Conservation (phyloP, 1,284 basidiomycete species). For the Ganoderma sinense region DNA sequence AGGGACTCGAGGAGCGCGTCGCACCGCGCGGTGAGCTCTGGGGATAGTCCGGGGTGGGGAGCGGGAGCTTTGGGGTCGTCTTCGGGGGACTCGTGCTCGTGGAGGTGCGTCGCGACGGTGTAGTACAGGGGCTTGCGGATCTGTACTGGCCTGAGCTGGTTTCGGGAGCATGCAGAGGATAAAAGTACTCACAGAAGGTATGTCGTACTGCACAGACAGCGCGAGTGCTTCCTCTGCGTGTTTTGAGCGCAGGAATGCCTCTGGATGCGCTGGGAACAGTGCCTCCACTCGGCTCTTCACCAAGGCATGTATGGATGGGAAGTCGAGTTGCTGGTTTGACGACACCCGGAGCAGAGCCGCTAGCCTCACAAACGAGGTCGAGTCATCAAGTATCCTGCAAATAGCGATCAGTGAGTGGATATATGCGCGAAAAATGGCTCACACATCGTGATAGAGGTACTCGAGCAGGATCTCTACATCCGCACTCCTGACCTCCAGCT, state of each 20-base stretch:
- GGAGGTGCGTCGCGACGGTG: constrained; percentile 60
- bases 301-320: constrained; percentile 56
- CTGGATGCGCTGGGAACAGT: constrained; percentile 49
- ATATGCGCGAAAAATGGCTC: constrained; percentile 40
- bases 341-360: constrained; percentile 62
- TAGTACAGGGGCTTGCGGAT: constrained; percentile 69
- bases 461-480: constrained; percentile 65
- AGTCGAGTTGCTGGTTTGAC: constrained; percentile 59
- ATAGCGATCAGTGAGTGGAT: neutral
- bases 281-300: constrained; percentile 50
- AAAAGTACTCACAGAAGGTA: constrained; percentile 50
- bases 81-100: constrained; percentile 45
- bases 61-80: neutral
- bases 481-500: constrained; percentile 43
- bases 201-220: constrained; percentile 53
- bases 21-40: constrained; percentile 36
- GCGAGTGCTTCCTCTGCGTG: constrained; percentile 58
- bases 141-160: constrained; percentile 42
- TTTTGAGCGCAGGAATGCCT: constrained; percentile 34
- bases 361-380: constrained; percentile 52
- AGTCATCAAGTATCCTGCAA: constrained; percentile 52
- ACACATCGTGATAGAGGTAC: constrained; percentile 72
- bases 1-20: constrained; percentile 44
- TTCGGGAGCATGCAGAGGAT: neutral
- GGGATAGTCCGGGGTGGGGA: constrained; percentile 31